Evolutionary conservation across 2,329 filamentous ascomycete species (phyloP).

Genomic region (Trichoderma brevicompactum): DNA sequence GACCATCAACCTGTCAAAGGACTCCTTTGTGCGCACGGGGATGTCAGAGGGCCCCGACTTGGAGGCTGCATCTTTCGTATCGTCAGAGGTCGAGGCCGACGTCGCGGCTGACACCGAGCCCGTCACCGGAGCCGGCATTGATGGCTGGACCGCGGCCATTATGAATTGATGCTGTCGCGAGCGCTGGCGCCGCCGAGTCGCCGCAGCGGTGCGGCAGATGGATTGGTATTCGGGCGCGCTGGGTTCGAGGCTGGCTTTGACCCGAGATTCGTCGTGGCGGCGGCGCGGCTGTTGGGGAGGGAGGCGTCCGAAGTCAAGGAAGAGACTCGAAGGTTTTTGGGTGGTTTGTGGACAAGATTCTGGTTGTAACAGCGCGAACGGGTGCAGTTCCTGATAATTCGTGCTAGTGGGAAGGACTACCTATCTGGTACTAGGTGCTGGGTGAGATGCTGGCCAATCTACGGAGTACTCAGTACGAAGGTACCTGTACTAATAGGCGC

Average conservation of each 20-base stretch:
- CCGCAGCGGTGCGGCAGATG: constrained; percentile 44
- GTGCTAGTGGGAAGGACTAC: constrained; percentile 24
- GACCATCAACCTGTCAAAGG: constrained; percentile 58
- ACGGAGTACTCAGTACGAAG: too few relatives aligned
- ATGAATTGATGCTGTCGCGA: constrained; percentile 32
- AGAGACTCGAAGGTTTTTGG: constrained; percentile 20
- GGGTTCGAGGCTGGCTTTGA: constrained; percentile 1
- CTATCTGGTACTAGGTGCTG: constrained; percentile 9
- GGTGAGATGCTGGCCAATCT: too few relatives aligned
- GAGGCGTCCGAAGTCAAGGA: constrained; percentile 16
- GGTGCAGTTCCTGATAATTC: constrained; percentile 21
- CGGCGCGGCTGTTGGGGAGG: constrained; percentile 18
- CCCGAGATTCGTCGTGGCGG: constrained; percentile 19
- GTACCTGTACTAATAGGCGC: too few relatives aligned
- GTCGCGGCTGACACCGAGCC: constrained; percentile 42
- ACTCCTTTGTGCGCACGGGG: constrained; percentile 59
- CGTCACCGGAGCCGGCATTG: constrained; percentile 43
- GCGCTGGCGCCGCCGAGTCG: constrained; percentile 43
- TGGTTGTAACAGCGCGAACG: constrained; percentile 32
- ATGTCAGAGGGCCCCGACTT: constrained; percentile 37
- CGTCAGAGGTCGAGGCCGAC: constrained; percentile 37
- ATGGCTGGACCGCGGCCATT: constrained; percentile 52
- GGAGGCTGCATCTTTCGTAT: constrained; percentile 37
- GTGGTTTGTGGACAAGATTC: constrained; percentile 35
- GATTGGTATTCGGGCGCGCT: constrained; percentile 15